Conservation (phyloP, 345 rosid genomes). For the Viola odorata region DNA sequence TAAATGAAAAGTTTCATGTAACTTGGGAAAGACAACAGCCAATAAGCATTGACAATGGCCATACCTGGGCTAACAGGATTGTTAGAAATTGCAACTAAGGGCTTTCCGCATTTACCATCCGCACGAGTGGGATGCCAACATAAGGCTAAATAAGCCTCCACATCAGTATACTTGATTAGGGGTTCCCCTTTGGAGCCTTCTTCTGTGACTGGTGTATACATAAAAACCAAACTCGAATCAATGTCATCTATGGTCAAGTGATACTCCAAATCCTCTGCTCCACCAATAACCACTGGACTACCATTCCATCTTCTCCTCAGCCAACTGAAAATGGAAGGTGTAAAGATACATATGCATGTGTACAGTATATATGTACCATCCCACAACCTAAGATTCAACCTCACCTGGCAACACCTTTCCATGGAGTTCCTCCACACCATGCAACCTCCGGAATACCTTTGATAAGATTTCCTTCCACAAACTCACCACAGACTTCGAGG, state of each 20-base stretch:
- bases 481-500: constrained; percentile 81
- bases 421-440: constrained; percentile 98
- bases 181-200: constrained; percentile 97
- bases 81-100: constrained; percentile 60
- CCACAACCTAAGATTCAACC: constrained; percentile 11
- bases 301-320: constrained; percentile 90
- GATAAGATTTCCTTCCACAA: constrained; percentile 71
- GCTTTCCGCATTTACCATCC: constrained; percentile 83
- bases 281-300: constrained; percentile 81
- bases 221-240: constrained; percentile 91
- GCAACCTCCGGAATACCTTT: constrained; percentile 78
- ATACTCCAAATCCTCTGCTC: constrained; percentile 90
- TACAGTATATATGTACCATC: too few relatives aligned
- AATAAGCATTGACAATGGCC: background rate
- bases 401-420: constrained; percentile 90
- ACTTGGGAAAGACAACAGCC: background rate
- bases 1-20: background rate
- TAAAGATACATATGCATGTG: background rate
- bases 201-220: constrained; percentile 95
- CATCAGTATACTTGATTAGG: constrained; percentile 89
- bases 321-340: constrained; percentile 50
- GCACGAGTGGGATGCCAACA: constrained; percentile 81
- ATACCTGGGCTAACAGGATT: constrained; percentile 81
- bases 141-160: constrained; percentile 67
- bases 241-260: constrained; percentile 68